A percentile compares a stretch with the other conserved stretches of the same genome.
Conservation (phyloP, 352 stramenopile species). For the Plasmopara muralis region DNA sequence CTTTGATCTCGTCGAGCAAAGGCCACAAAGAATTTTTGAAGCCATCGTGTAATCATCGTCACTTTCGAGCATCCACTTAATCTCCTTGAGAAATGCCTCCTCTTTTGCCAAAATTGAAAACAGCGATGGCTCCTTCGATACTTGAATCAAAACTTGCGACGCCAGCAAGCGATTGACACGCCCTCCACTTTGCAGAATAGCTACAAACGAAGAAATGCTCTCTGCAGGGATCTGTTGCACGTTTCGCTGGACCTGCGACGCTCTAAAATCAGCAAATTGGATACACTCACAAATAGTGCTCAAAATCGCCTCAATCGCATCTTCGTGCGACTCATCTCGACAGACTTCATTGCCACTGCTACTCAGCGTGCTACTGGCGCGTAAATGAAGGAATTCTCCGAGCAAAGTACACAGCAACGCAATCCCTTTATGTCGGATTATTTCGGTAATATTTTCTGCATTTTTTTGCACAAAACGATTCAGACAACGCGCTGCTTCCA, state of each 20-base stretch:
- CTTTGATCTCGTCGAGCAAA: constrained; percentile 50
- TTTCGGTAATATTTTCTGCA: constrained; percentile 57
- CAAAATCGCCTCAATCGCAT: constrained; percentile 64
- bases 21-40: constrained; percentile 60
- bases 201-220: constrained; percentile 58
- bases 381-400: constrained; percentile 50
- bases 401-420: constrained; percentile 44
- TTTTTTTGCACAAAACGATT: constrained; percentile 74
- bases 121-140: constrained; percentile 54
- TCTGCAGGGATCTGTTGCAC: constrained; percentile 46
- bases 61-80: constrained; percentile 65
- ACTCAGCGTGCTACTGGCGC: constrained; percentile 21
- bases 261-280: constrained; percentile 40
- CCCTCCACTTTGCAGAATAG: constrained; percentile 49
- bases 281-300: constrained; percentile 74
- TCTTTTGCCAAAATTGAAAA: constrained; percentile 46
- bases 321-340: constrained; percentile 55
- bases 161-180: constrained; percentile 62
- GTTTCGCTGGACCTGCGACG: constrained; percentile 26
- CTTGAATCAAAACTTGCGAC: constrained; percentile 62
- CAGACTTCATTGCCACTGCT: constrained; percentile 13
- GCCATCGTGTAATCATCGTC: constrained; percentile 67
- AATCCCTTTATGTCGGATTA: constrained; percentile 49
- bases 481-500: constrained; percentile 66
- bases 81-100: constrained; percentile 55